phyloP scores from a whole-genome alignment of 371 early-diverging fungal genomes.

The Fennellomyces sp. region DNA sequence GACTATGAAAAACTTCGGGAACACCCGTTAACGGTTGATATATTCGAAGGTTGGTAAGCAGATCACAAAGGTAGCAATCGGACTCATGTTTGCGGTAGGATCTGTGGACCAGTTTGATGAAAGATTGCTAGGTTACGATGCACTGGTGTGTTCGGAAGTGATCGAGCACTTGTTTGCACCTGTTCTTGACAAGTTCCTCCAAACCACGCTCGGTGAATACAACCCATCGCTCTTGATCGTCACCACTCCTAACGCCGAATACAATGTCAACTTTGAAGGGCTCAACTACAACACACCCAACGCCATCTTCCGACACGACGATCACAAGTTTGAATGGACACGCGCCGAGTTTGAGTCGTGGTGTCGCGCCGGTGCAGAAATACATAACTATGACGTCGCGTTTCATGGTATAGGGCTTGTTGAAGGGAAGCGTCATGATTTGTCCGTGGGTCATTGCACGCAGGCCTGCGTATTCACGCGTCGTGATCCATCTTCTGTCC shows the following conservation, averaged over 20 bases:
- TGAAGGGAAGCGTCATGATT: constrained; percentile 32
- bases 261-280: constrained; percentile 81
- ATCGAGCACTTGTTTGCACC: constrained; percentile 77
- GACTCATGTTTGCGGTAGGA: constrained; percentile 25
- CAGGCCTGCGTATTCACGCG: constrained; percentile 76
- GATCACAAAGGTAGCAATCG: not conserved
- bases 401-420: constrained; percentile 76
- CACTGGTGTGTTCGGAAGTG: constrained; percentile 73
- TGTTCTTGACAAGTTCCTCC: constrained; percentile 57
- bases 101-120: constrained; percentile 51
- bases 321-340: constrained; percentile 96
- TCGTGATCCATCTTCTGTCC: not conserved
- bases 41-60: constrained; percentile 53
- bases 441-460: constrained; percentile 69
- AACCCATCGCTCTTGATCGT: constrained; percentile 68
- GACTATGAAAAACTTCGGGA: constrained; percentile 56
- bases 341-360: constrained; percentile 79
- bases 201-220: constrained; percentile 66
- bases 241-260: constrained; percentile 88
- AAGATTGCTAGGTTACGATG: constrained; percentile 52
- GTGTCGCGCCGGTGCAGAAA: constrained; percentile 57
- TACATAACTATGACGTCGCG: constrained; percentile 66
- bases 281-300: constrained; percentile 75
- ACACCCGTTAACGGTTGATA: constrained; percentile 47
- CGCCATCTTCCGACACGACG: constrained; percentile 73